Percentiles rank a stretch among this genome's conserved stretches.
Evolutionary conservation across 2,329 filamentous ascomycete genomes (phyloP).

Genomic region (Aspergillus proliferans): DNA sequence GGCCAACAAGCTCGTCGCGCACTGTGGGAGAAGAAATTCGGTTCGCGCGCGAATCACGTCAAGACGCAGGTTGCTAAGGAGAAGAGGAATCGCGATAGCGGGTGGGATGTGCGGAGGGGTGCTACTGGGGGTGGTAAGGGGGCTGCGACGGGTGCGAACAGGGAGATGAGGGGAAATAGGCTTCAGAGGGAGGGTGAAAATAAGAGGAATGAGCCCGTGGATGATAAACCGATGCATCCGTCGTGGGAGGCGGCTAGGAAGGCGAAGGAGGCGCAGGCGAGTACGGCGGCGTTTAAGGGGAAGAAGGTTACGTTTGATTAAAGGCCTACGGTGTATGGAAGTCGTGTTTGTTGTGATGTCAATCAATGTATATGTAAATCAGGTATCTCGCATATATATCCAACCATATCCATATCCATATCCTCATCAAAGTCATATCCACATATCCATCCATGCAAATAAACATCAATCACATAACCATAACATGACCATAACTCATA

Average conservation of each 20-base stretch:
- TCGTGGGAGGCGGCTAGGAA: slow-evolving; percentile 59
- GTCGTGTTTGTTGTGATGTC: too few species aligned
- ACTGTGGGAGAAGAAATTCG: slow-evolving; percentile 58
- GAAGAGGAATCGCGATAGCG: slow-evolving; percentile 40
- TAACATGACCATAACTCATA: not conserved
- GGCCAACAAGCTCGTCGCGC: slow-evolving; percentile 57
- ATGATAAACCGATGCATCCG: slow-evolving; percentile 54
- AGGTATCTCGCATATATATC: too few species aligned
- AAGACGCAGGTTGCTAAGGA: slow-evolving; percentile 35
- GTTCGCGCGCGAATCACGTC: slow-evolving; percentile 53
- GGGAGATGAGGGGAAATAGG: slow-evolving; percentile 10
- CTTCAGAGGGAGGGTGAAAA: slow-evolving; percentile 6
- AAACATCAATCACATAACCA: not conserved
- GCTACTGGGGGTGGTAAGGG: slow-evolving; percentile 37
- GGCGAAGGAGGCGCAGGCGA: slow-evolving; percentile 47
- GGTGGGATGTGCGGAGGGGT: slow-evolving; percentile 55
- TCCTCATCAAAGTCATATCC: not conserved
- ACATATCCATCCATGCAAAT: not conserved
- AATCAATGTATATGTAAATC: not conserved
- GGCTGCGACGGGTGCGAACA: slow-evolving; percentile 10
- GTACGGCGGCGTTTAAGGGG: slow-evolving; percentile 47
- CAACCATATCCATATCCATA: not conserved
- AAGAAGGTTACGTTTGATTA: slow-evolving; percentile 61
- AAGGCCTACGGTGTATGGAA: not conserved
- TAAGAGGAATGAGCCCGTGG: slow-evolving; percentile 33